Percentiles rank a stretch among this genome's conserved stretches.
phyloP scores from a whole-genome alignment of 2,329 filamentous ascomycete species.

The Drechmeria coniospora region DNA sequence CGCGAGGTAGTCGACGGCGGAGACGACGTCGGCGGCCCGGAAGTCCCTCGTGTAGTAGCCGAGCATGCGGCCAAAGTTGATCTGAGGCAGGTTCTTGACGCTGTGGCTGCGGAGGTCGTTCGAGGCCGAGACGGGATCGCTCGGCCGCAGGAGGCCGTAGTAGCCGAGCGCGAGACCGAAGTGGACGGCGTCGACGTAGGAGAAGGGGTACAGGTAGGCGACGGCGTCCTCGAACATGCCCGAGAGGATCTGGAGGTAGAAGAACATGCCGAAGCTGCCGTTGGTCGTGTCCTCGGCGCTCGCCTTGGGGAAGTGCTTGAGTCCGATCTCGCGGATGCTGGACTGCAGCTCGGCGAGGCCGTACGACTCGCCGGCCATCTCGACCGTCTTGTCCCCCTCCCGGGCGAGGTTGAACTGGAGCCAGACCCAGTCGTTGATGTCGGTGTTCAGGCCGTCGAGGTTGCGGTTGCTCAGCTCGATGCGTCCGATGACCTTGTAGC shows the following conservation, averaged over 20 bases:
- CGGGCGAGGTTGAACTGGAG: slow-evolving; percentile 55
- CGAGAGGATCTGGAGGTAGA: slow-evolving; percentile 78
- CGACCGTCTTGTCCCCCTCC: slow-evolving; percentile 46
- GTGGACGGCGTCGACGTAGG: slow-evolving; percentile 86
- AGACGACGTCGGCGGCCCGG: slow-evolving; percentile 73
- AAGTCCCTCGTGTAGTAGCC: slow-evolving; percentile 95
- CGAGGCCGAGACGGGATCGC: slow-evolving; percentile 59
- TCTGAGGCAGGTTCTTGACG: slow-evolving; percentile 56
- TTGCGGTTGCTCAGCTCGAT: slow-evolving; percentile 51
- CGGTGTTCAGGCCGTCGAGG: slow-evolving; percentile 45
- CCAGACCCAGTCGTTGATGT: slow-evolving; percentile 59
- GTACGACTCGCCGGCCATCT: slow-evolving; percentile 51
- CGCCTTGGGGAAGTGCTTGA: slow-evolving; percentile 76
- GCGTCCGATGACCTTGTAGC: slow-evolving; percentile 91
- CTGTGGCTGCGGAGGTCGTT: slow-evolving; percentile 55
- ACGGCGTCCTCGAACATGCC: slow-evolving; percentile 93
- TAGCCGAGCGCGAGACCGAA: slow-evolving; percentile 81
- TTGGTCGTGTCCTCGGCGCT: slow-evolving; percentile 57
- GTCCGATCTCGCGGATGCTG: slow-evolving; percentile 76
- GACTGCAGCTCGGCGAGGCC: slow-evolving; percentile 54
- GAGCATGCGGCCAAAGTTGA: slow-evolving; percentile 88
- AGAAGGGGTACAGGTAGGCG: slow-evolving; percentile 79
- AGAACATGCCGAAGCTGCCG: slow-evolving; percentile 76
- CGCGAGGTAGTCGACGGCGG: slow-evolving; percentile 83
- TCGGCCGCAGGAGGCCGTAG: slow-evolving; percentile 78